Percentiles rank a stretch among this genome's conserved stretches.
These are phyloP conservation scores for Ascochyta fabae DNA, from an alignment of 2,329 filamentous ascomycete species.

Conservation along the genomic window DNA sequence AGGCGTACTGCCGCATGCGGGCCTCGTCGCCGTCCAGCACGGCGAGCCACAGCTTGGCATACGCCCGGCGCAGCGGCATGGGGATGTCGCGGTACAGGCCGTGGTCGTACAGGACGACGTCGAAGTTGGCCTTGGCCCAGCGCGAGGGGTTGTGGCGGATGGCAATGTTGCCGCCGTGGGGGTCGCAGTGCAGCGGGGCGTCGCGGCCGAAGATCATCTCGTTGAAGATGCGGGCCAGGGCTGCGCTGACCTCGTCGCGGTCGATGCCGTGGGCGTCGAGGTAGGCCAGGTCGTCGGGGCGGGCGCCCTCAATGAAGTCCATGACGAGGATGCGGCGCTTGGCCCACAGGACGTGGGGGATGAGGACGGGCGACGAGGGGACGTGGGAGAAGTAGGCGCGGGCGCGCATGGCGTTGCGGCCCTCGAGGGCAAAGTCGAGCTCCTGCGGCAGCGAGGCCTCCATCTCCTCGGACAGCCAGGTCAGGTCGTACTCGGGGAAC, in stretches of 20 bases:
- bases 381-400: conserved; percentile 80
- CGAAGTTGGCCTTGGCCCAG: conserved; percentile 75
- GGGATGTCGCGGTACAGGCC: conserved; percentile 95
- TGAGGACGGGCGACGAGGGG: conserved; percentile 78
- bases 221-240: conserved; percentile 92
- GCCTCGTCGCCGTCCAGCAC: conserved; percentile 88
- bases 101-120: conserved; percentile 95
- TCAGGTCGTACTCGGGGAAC: conserved; percentile 97
- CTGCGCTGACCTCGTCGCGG: conserved; percentile 92
- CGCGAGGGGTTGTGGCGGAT: conserved; percentile 76
- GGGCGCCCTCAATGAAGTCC: conserved; percentile 86
- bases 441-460: conserved; percentile 88
- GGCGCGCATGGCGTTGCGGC: conserved; percentile 79
- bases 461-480: conserved; percentile 95
- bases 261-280: conserved; percentile 87
- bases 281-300: conserved; percentile 87
- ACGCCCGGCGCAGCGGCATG: conserved; percentile 75
- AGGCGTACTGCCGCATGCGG: conserved; percentile 85
- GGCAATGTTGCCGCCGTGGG: conserved; percentile 94
- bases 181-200: conserved; percentile 93
- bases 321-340: conserved; percentile 91
- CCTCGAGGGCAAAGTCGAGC: conserved; percentile 87
- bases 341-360: conserved; percentile 89
- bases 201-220: conserved; percentile 97
- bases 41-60: conserved; percentile 97